These are phyloP conservation scores for Lactarius tabidus DNA, from an alignment of 768 basidiomycete genomes.

Conservation along the genomic window DNA sequence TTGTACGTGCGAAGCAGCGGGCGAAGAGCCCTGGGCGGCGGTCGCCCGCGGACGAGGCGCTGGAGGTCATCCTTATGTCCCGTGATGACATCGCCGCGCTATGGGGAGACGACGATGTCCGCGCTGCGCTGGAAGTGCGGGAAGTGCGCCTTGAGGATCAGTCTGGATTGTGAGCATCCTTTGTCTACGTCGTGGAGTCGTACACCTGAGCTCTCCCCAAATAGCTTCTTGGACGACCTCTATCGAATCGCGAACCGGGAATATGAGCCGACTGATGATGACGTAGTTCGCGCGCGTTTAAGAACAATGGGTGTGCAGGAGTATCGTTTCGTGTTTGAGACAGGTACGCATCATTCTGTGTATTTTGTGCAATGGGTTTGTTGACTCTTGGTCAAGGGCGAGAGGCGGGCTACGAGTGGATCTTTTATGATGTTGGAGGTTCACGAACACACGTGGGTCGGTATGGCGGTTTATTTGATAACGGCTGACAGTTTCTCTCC, in stretches of 20 bases:
- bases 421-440: constrained; percentile 79
- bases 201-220: neutral
- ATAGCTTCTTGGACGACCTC: constrained; percentile 18
- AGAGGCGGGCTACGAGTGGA: constrained; percentile 55
- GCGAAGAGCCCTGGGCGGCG: constrained; percentile 7
- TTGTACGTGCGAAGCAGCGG: constrained; percentile 25
- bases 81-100: constrained; percentile 62
- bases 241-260: constrained; percentile 13
- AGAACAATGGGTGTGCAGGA: constrained; percentile 78
- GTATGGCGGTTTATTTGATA: neutral
- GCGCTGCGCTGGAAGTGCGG: constrained; percentile 52
- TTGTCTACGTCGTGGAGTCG: neutral
- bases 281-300: constrained; percentile 74
- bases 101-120: constrained; percentile 63
- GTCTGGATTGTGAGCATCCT: constrained; percentile 65
- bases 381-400: neutral
- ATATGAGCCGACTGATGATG: constrained; percentile 61
- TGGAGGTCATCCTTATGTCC: constrained; percentile 56
- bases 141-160: constrained; percentile 56
- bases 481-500: neutral
- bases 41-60: constrained; percentile 46
- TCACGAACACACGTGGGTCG: constrained; percentile 31
- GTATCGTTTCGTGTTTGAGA: constrained; percentile 60
- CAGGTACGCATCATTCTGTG: constrained; percentile 41
- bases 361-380: neutral